Evolutionary conservation across 805 yeast genomes (phyloP).

Genomic region (Debaryomyces maramus): DNA sequence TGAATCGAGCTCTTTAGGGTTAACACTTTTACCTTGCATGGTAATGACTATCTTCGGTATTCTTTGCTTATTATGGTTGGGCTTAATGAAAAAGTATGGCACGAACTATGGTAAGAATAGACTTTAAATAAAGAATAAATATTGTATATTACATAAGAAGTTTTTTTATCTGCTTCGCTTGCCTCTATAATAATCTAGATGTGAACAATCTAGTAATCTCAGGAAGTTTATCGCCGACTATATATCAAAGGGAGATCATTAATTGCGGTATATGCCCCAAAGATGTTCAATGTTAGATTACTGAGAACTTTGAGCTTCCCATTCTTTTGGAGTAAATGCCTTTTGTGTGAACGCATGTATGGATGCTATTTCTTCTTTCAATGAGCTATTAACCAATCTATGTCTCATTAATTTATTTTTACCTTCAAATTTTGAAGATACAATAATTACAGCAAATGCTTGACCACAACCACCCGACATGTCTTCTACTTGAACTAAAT

Average conservation of each 20-base stretch:
- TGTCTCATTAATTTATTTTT: slow-evolving; percentile 86
- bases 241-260: too few species aligned
- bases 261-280: too few species aligned
- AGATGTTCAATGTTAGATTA: too few species aligned
- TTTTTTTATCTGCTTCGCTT: background rate
- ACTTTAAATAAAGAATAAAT: background rate
- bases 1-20: slow-evolving; percentile 32
- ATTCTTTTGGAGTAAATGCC: slow-evolving; percentile 83
- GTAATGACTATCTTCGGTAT: slow-evolving; percentile 24
- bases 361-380: slow-evolving; percentile 79
- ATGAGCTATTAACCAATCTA: slow-evolving; percentile 74
- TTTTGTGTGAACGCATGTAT: slow-evolving; percentile 97
- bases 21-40: slow-evolving; percentile 32
- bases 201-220: too few species aligned
- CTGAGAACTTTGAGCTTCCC: slow-evolving; percentile 55
- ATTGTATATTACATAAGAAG: background rate
- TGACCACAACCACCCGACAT: slow-evolving; percentile 96
- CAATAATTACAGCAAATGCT: slow-evolving; percentile 91
- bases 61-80: slow-evolving; percentile 27
- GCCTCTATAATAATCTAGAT: too few species aligned
- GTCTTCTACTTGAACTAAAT: slow-evolving; percentile 71
- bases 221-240: too few species aligned
- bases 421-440: slow-evolving; percentile 66
- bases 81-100: slow-evolving; percentile 14
- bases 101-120: slow-evolving; percentile 7